Evolutionary conservation across 768 basidiomycete species (phyloP).

Genomic region (Tephrocybe sp.): DNA sequence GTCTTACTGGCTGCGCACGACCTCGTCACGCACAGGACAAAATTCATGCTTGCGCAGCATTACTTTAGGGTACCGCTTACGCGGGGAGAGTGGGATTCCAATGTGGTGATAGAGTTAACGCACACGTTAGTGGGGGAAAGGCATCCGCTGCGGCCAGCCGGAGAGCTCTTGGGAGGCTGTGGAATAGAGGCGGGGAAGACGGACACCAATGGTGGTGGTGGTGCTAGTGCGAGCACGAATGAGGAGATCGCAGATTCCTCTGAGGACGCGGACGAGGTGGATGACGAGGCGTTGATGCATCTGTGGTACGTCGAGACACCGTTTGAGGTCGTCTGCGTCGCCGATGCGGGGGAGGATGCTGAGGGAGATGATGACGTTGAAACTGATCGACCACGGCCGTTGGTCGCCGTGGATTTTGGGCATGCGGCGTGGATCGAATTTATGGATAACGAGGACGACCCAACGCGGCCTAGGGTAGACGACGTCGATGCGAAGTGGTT

Average conservation of each 20-base stretch:
- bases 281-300: slow-evolving; percentile 57
- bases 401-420: slow-evolving; percentile 85
- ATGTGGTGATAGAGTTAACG: slow-evolving; percentile 3
- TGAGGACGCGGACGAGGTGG: slow-evolving; percentile 17
- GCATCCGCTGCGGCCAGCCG: background rate
- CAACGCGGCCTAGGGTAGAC: slow-evolving; percentile 9
- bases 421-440: slow-evolving; percentile 85
- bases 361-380: slow-evolving; percentile 35
- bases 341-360: slow-evolving; percentile 34
- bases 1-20: slow-evolving; percentile 65
- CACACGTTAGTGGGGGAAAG: slow-evolving; percentile 11
- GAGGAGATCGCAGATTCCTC: slow-evolving; percentile 6
- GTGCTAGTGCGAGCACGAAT: slow-evolving; percentile 13
- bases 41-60: slow-evolving; percentile 70
- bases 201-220: background rate
- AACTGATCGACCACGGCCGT: slow-evolving; percentile 54
- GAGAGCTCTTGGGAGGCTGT: background rate
- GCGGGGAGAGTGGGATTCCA: slow-evolving; percentile 26
- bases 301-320: slow-evolving; percentile 71
- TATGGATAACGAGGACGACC: slow-evolving; percentile 29
- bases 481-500: slow-evolving; percentile 47
- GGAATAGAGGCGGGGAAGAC: background rate
- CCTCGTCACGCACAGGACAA: slow-evolving; percentile 52
- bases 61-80: slow-evolving; percentile 69
- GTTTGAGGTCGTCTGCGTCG: slow-evolving; percentile 69